Percentiles rank a stretch among this genome's conserved stretches.
These are phyloP conservation scores for Fibroporia radiculosa DNA, from an alignment of 768 basidiomycete species.

Conservation along the genomic window DNA sequence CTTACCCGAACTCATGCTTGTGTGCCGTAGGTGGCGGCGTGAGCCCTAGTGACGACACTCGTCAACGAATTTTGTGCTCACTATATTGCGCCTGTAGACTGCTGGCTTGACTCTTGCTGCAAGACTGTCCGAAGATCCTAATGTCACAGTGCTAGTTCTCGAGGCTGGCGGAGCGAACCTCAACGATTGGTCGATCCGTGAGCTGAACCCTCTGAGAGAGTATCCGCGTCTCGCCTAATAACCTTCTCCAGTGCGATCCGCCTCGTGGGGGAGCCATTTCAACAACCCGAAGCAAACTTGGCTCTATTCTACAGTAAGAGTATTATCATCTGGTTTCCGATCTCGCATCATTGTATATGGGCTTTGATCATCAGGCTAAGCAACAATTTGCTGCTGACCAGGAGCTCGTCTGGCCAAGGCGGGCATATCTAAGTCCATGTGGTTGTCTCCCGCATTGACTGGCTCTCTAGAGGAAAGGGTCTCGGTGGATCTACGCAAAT, in stretches of 20 bases:
- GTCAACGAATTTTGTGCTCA: too few relatives aligned
- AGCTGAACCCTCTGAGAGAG: not conserved
- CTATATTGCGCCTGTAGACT: slow-evolving; percentile 6
- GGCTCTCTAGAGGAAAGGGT: slow-evolving; percentile 15
- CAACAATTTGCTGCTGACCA: slow-evolving; percentile 8
- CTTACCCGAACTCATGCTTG: too few relatives aligned
- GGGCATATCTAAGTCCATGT: not conserved
- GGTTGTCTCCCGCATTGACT: not conserved
- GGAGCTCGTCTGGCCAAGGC: slow-evolving; percentile 8
- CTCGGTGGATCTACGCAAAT: slow-evolving; percentile 20
- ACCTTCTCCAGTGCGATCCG: slow-evolving; percentile 12
- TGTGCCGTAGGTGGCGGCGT: slow-evolving; percentile 13
- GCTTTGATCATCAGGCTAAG: slow-evolving; percentile 7
- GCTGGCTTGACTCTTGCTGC: slow-evolving; percentile 35
- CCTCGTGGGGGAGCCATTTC: slow-evolving; percentile 12
- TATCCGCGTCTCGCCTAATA: not conserved
- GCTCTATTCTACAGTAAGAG: slow-evolving; percentile 14
- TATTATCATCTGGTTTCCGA: too few relatives aligned
- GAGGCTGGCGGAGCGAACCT: slow-evolving; percentile 23
- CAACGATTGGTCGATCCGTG: slow-evolving; percentile 9
- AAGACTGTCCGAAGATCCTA: slow-evolving; percentile 29
- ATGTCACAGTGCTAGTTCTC: slow-evolving; percentile 29
- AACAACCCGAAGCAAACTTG: slow-evolving; percentile 14
- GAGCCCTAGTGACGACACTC: not conserved
- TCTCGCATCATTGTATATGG: too few relatives aligned